Evolutionary conservation across 352 stramenopile genomes (phyloP).

Genomic region (Phytophthora rubi): DNA sequence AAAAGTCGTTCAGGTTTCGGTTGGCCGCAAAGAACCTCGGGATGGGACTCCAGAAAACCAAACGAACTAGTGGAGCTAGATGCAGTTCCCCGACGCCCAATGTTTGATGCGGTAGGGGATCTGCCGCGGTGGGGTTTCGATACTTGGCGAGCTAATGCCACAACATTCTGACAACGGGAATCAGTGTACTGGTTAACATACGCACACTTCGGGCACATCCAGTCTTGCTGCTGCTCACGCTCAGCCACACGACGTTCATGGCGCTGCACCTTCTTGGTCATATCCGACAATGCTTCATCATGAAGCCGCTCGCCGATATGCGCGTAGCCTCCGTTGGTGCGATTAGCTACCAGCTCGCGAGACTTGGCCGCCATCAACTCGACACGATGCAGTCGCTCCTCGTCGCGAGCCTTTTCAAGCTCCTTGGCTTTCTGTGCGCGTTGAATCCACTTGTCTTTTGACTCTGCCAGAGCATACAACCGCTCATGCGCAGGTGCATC

Average conservation of each 20-base stretch:
- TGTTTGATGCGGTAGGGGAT: conserved; percentile 14
- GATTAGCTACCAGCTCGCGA: conserved; percentile 58
- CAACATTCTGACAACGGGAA: conserved; percentile 64
- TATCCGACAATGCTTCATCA: conserved; percentile 68
- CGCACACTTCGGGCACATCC: conserved; percentile 84
- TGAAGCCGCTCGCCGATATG: conserved; percentile 80
- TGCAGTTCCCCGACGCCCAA: conserved; percentile 23
- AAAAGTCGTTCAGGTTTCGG: conserved; percentile 69
- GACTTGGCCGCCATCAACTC: conserved; percentile 72
- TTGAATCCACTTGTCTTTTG: conserved; percentile 77
- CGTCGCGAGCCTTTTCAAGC: conserved; percentile 54
- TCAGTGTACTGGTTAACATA: conserved; percentile 67
- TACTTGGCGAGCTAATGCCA: conserved; percentile 30
- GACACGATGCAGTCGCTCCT: conserved; percentile 43
- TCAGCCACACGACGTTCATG: conserved; percentile 50
- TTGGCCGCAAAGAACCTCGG: conserved; percentile 59
- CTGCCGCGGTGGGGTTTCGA: conserved; percentile 9
- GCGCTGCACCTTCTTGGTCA: conserved; percentile 66
- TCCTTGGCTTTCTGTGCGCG: conserved; percentile 74
- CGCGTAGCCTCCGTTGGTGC: conserved; percentile 57
- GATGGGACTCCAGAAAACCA: conserved; percentile 21
- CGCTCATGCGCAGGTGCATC: conserved; percentile 59
- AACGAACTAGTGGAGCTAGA: conserved; percentile 34
- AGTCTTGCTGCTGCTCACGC: conserved; percentile 61
- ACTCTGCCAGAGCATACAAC: conserved; percentile 72